These are phyloP conservation scores for Saturnispora besseyi DNA, from an alignment of 805 yeast species.

Conservation along the genomic window DNA sequence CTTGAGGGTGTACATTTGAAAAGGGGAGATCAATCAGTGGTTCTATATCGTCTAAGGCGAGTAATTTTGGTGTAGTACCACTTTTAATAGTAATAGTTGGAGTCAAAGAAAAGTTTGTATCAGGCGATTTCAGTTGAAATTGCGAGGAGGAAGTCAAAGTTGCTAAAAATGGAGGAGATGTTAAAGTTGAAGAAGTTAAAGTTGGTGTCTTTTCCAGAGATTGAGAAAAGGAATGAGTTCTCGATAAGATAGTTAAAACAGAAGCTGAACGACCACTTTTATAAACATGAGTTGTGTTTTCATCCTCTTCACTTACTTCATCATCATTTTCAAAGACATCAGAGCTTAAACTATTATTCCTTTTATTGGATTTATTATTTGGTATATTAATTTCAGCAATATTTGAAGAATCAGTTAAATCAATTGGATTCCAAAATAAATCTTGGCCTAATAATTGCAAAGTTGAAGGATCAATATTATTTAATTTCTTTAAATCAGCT, in stretches of 20 bases:
- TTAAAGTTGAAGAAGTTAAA: slow-evolving; percentile 15
- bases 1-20: slow-evolving; percentile 62
- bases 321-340: slow-evolving; percentile 7
- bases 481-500: slow-evolving; percentile 19
- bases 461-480: slow-evolving; percentile 16
- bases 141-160: background rate
- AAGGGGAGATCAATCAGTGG: slow-evolving; percentile 34
- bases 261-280: slow-evolving; percentile 24
- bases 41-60: slow-evolving; percentile 18
- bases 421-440: slow-evolving; percentile 47
- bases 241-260: slow-evolving; percentile 21
- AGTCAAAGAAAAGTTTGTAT: slow-evolving; percentile 2
- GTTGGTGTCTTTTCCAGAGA: slow-evolving; percentile 24
- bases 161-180: slow-evolving; percentile 11
- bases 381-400: slow-evolving; percentile 1
- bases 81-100: slow-evolving; percentile 2
- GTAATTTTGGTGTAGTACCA: background rate
- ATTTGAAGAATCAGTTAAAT: slow-evolving; percentile 15
- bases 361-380: background rate
- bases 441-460: slow-evolving; percentile 43
- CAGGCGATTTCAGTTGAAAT: background rate
- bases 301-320: slow-evolving; percentile 3
- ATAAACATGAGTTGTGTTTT: background rate
- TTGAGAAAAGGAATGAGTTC: slow-evolving; percentile 16
- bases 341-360: background rate